A percentile compares a stretch with the other conserved stretches of the same genome.
phyloP scores from a whole-genome alignment of 331 rosid species.

The Malus hybrid region DNA sequence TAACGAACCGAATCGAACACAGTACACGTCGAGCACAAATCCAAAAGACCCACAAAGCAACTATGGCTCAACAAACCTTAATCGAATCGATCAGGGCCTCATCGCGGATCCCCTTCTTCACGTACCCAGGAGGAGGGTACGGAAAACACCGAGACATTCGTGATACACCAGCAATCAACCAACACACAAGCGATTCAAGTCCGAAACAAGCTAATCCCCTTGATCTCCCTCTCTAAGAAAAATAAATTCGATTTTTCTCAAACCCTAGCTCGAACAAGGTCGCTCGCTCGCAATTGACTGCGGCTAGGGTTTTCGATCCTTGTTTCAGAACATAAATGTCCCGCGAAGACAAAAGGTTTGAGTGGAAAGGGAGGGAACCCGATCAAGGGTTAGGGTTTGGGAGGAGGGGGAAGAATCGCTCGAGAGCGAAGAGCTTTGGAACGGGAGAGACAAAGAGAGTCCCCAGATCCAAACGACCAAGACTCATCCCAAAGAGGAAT shows the following conservation, averaged over 20 bases:
- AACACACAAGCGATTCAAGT: background rate
- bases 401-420: background rate
- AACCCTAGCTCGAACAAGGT: slow-evolving; percentile 1
- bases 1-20: slow-evolving; percentile 7
- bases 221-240: too few relatives aligned
- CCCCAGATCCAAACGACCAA: background rate
- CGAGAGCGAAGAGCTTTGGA: background rate
- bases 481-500: background rate
- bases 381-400: background rate
- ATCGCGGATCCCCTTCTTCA: slow-evolving; percentile 17
- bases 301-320: slow-evolving; percentile 11
- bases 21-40: slow-evolving; percentile 19
- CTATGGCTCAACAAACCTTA: slow-evolving; percentile 31
- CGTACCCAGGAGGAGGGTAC: slow-evolving; percentile 27
- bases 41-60: slow-evolving; percentile 16
- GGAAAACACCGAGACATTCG: slow-evolving; percentile 26
- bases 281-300: background rate
- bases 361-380: background rate
- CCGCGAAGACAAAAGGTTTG: background rate
- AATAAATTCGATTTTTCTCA: background rate
- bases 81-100: slow-evolving; percentile 31
- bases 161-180: background rate
- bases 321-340: background rate
- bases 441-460: background rate
- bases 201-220: background rate